Evolutionary conservation across 306 rosid species (phyloP).

Genomic region (Spatholobus suberectus): DNA sequence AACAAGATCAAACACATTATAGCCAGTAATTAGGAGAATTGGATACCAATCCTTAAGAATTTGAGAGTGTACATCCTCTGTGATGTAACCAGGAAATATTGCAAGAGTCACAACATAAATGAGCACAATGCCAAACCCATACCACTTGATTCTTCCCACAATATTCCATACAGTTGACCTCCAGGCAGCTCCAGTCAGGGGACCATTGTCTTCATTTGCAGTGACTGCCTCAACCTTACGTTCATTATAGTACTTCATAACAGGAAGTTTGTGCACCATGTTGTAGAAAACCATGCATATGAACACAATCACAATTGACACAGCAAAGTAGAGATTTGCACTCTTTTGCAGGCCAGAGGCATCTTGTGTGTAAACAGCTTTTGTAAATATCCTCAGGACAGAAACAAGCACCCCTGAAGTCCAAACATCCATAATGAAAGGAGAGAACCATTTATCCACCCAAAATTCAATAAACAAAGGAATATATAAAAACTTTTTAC

Average conservation of each 20-base stretch:
- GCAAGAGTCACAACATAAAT: slow-evolving; percentile 81
- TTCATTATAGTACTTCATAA: slow-evolving; percentile 75
- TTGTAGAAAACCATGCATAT: slow-evolving; percentile 73
- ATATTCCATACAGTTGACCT: slow-evolving; percentile 66
- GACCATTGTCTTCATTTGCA: slow-evolving; percentile 64
- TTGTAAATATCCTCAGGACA: slow-evolving; percentile 72
- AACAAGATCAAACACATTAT: slow-evolving; percentile 85
- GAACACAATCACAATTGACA: slow-evolving; percentile 67
- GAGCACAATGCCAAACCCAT: slow-evolving; percentile 70
- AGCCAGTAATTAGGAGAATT: slow-evolving; percentile 67
- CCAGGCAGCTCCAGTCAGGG: slow-evolving; percentile 58
- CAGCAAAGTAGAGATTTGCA: slow-evolving; percentile 83
- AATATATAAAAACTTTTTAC: slow-evolving; percentile 12
- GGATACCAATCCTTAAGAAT: slow-evolving; percentile 88
- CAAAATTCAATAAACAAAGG: slow-evolving; percentile 23
- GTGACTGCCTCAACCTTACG: slow-evolving; percentile 64
- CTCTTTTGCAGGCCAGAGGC: slow-evolving; percentile 72
- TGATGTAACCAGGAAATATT: slow-evolving; percentile 90
- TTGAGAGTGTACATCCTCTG: slow-evolving; percentile 90
- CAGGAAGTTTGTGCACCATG: slow-evolving; percentile 72
- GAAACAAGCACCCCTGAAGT: slow-evolving; percentile 83
- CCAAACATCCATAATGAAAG: neutral
- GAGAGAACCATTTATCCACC: neutral
- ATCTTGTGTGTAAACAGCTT: slow-evolving; percentile 81
- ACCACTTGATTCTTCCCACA: slow-evolving; percentile 77